Base-by-base conservation (phyloP, 495 filamentous ascomycete species). In the Penicillium goetzii region DNA sequence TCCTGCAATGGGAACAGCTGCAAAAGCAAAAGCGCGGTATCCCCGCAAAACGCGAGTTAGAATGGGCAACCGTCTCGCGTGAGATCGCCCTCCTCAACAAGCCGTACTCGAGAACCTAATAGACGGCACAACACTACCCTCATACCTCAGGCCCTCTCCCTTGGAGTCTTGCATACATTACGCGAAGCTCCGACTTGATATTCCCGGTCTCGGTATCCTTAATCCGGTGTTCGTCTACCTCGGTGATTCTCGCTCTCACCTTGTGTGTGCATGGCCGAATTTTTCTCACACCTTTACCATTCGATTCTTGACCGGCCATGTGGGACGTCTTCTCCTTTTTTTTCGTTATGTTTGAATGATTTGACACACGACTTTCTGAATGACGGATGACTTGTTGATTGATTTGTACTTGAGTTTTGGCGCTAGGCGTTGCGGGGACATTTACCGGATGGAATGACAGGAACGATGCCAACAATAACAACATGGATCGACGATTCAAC, bases 11-110 rank as follows among this genome's bases (percentile, higher is more conserved):
- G 91, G 95, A 99, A 78, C 95, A 97, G 72, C 53, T 78, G 36
- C 78, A 80, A 60, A 72, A 78, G 59, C 72, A 79, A 60, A 78
- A 82, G 66, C 74, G 77, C 49, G 69, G 72, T 75, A 65, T 75
- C 52, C 72, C 81, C 2, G 64, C 85, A 8, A 87, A 84, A 64
- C 84, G 93, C 43, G 93, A 97, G 68, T 80, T 97, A 41, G 95
- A 99, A 77, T 99, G 95, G 95, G 81, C 85, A 9, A 91, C 89
- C 51, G 88, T 97, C 65, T 86, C 92, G 5, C 83, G 93, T 32
- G 95, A 98, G 80, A 90, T 99, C 59, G 94, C 95, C 1, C 81
- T 91, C 23, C 94, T 99, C 92, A 99, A 99, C 74, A 89, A 90
- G 65, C 95, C 95, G n/a, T 98, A 98, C 76, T 82, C 84, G 4